Base-by-base conservation (phyloP, 1,139 yeast genomes). In the Debaryomyces nepalensis region DNA sequence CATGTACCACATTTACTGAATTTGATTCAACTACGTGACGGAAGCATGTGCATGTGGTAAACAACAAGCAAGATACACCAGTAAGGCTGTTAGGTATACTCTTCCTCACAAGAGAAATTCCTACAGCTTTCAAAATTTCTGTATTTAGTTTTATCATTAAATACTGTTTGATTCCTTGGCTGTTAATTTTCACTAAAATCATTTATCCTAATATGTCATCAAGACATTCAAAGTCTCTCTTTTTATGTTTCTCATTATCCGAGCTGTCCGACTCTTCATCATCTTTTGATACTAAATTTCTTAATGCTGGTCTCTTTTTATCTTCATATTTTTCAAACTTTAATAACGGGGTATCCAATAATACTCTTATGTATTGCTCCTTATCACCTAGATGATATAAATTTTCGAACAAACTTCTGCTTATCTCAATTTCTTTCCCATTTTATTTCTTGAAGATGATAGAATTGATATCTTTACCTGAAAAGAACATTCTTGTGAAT, bases 311-410 rank as follows among this genome's bases (percentile, higher is more conserved):
- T 16, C 12, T 20, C 16, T 30, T 9, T 30, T 16, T n/a, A 30
- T 20, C 20, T 30, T 15, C 19, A 30, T 15, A 15, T 16, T 16
- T 30, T n/a, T n/a, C 22, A 30, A 30, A 16, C 32, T 20, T 30
- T 30, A 30, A 16, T 30, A 30, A 30, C n/a, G 33, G 33, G 21
- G 33, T 30, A 12, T 30, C 33, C 33, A 30, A 30, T 20, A 30
- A 16, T 18, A 30, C 33, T 30, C 33, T 5, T 30, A 15, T 12
- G n/a, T 16, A 16, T 30, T 30, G 33, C 21, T 30, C 20, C 12
- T 15, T n/a, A 18, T 30, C 21, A 30, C 12, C 21, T 16, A 14
- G 20, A 14, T 16, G 22, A n/a, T 30, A 7, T 16, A 15, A 16
- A 23, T 8, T 23, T 5, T 23, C 26, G 33, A 30, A 30, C 16